These are phyloP conservation scores for Hyphopichia wangnamkhiaoensis DNA, from an alignment of 1,139 yeast species.

Conservation along the genomic window DNA sequence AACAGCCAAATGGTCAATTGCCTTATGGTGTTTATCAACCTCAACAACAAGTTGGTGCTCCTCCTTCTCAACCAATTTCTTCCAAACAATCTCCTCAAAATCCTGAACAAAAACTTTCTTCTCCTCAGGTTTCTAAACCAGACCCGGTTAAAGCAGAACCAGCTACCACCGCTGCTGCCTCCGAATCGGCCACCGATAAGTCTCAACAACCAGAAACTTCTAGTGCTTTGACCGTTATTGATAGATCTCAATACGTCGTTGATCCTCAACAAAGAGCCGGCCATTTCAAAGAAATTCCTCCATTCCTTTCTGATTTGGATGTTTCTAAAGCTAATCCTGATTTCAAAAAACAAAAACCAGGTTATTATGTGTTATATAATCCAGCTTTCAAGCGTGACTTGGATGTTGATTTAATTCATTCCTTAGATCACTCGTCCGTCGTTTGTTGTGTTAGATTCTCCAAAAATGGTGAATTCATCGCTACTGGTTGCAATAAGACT, in stretches of 20 bases:
- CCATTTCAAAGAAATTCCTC: constrained; percentile 78
- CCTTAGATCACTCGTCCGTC: constrained; percentile 89
- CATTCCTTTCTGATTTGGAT: constrained; percentile 80
- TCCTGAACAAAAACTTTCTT: constrained; percentile 3
- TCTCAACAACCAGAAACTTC: constrained; percentile 25
- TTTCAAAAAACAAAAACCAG: constrained; percentile 80
- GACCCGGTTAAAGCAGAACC: constrained; percentile 13
- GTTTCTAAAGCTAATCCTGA: constrained; percentile 75
- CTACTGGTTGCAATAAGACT: constrained; percentile 96
- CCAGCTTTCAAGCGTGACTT: constrained; percentile 71
- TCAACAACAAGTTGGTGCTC: constrained; percentile 20
- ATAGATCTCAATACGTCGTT: constrained; percentile 45
- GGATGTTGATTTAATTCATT: constrained; percentile 87
- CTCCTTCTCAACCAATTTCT: constrained; percentile 21
- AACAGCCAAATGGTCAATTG: constrained; percentile 10
- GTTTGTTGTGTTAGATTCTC: constrained; percentile 96
- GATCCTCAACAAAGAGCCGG: constrained; percentile 44
- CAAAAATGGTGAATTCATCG: constrained; percentile 88
- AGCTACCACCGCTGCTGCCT: constrained; percentile 5
- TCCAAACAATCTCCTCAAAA: constrained; percentile 17
- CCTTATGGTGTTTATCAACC: constrained; percentile 12
- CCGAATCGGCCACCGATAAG: constrained; percentile 2
- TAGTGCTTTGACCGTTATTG: constrained; percentile 39
- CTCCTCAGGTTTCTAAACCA: constrained; percentile 14
- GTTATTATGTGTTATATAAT: constrained; percentile 87